phyloP scores from a whole-genome alignment of 352 stramenopile genomes.

The Globisporangium spiculum region DNA sequence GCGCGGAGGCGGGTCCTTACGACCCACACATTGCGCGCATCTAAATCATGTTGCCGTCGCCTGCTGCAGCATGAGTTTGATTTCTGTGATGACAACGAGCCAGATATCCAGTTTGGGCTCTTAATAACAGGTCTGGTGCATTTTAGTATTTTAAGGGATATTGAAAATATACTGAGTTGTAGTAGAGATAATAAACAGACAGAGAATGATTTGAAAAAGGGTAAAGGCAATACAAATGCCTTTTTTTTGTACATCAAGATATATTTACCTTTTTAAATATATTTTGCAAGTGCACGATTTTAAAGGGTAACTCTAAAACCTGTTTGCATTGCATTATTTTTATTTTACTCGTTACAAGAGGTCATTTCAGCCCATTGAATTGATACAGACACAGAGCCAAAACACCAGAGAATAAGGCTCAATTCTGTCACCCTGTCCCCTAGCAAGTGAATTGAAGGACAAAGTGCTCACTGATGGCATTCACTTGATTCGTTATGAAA shows the following conservation, averaged over 20 bases:
- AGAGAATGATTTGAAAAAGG: background rate
- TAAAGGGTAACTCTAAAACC: too few species aligned
- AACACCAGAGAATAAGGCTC: too few species aligned
- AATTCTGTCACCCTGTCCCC: too few species aligned
- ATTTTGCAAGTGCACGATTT: too few species aligned
- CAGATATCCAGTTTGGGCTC: constrained; percentile 4
- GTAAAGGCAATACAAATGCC: background rate
- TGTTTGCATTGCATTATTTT: too few species aligned
- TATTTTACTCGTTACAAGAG: too few species aligned
- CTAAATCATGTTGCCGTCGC: background rate
- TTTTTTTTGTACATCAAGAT: too few species aligned
- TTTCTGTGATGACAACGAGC: constrained; percentile 2
- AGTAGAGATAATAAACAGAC: background rate
- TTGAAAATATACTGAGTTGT: background rate
- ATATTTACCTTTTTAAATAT: too few species aligned
- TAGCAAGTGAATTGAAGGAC: background rate
- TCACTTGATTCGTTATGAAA: background rate
- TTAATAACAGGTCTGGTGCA: background rate
- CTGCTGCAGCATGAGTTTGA: background rate
- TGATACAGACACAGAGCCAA: too few species aligned
- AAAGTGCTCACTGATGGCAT: background rate
- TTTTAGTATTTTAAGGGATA: background rate
- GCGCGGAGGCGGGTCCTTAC: background rate
- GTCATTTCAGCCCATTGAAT: too few species aligned
- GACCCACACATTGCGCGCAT: background rate